Base-by-base conservation (phyloP, 2,329 filamentous ascomycete species). In the Epichloe hybrida region DNA sequence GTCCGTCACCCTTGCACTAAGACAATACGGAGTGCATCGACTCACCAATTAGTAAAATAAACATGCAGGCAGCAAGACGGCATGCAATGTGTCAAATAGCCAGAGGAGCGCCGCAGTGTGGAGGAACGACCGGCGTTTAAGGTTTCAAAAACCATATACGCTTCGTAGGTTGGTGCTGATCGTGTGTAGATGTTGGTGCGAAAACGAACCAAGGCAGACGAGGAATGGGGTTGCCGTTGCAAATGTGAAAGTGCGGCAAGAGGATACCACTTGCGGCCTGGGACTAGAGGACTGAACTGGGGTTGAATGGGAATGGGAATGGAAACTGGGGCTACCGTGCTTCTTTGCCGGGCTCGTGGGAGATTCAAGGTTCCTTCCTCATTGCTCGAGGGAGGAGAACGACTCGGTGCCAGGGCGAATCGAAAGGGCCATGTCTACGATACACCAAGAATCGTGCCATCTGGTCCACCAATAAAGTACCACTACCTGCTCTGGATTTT, bases 201-300 rank as follows among this genome's bases (percentile, higher is more conserved):
- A 54, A 51, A 50, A 51, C 49, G 49, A 51, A 52, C 48, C 51
- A 56, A 53, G 52, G 55, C 52, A 17, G 57, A 51, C 50, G 52
- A 55, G 57, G 56, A 53, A 61, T 58, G 57, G 59, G 47, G 56
- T 60, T 56, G 56, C 58, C 57, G 56, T 55, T 56, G 54, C 57
- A 56, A 57, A 56, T 52, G 52, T 46, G 55, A 50, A 55, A 53
- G 58, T 55, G 56, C 54, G 50, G 58, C 54, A 56, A 50, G 55
- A 57, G 50, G 58, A 59, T 58, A 23, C 50, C 46, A 38, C 37
- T 36, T 39, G 46, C 44, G 39, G 45, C 55, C 54, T 55, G 54
- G 52, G 40, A 34, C 51, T 49, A 27, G 23, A 40, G 50, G 45
- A 34, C 9, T 44, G 35, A 23, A 23, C 20, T 31, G 34, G 45